Evolutionary conservation across 495 filamentous ascomycete species (phyloP).

Genomic region (Niebla homalea): DNA sequence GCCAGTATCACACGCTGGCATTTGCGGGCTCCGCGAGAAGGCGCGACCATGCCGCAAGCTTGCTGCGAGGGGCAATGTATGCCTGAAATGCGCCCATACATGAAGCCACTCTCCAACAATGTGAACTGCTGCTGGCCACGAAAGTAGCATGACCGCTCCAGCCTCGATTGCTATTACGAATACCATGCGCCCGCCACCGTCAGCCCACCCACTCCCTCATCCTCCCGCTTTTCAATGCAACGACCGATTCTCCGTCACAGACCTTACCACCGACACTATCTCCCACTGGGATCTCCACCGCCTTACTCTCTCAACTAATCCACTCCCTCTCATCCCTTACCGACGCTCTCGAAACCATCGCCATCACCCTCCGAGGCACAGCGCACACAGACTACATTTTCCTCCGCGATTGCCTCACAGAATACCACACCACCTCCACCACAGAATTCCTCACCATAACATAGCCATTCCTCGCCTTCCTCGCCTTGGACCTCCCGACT

Average conservation of each 20-base stretch:
- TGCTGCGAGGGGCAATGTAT: neutral
- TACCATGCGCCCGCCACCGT: neutral
- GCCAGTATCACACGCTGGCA: neutral
- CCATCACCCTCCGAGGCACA: neutral
- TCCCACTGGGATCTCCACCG: neutral
- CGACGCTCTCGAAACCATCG: neutral
- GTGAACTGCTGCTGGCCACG: neutral
- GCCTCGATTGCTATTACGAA: neutral
- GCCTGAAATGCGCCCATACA: neutral
- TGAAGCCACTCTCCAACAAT: neutral
- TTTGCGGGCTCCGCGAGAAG: neutral
- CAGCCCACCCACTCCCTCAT: neutral
- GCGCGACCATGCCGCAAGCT: neutral
- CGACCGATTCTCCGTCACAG: neutral
- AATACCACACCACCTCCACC: neutral
- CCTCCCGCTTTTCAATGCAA: neutral
- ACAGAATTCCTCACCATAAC: neutral
- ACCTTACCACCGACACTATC: neutral
- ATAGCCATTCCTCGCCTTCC: neutral
- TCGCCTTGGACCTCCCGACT: neutral
- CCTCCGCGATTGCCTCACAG: neutral
- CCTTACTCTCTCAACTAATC: neutral
- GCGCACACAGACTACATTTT: neutral
- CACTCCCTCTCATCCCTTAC: neutral
- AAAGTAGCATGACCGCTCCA: neutral